These are phyloP conservation scores for Aeminium ludgeri DNA, from an alignment of 495 filamentous ascomycete genomes.

Conservation along the genomic window DNA sequence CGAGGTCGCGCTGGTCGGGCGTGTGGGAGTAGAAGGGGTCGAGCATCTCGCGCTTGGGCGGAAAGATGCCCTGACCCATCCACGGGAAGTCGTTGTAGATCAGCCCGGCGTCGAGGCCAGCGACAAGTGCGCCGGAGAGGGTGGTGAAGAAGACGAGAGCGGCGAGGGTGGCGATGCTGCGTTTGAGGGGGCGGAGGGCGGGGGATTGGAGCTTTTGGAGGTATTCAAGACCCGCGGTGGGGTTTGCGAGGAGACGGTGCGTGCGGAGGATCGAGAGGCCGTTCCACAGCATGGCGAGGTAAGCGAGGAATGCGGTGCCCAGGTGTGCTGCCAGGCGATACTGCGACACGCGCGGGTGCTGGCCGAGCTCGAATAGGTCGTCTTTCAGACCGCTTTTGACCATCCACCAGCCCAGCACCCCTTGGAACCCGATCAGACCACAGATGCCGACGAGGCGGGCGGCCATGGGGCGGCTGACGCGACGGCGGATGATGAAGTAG, in stretches of 20 bases:
- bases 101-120: slow-evolving; percentile 83
- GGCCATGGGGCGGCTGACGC: slow-evolving; percentile 65
- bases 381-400: slow-evolving; percentile 90
- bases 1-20: slow-evolving; percentile 58
- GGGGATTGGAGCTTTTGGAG: slow-evolving; percentile 46
- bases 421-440: slow-evolving; percentile 83
- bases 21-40: slow-evolving; percentile 69
- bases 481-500: slow-evolving; percentile 72
- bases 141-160: slow-evolving; percentile 72
- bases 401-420: slow-evolving; percentile 98
- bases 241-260: slow-evolving; percentile 41
- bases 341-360: slow-evolving; percentile 81
- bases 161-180: slow-evolving; percentile 53
- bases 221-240: slow-evolving; percentile 39
- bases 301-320: slow-evolving; percentile 76
- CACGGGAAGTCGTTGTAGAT: slow-evolving; percentile 97
- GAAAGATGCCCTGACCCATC: slow-evolving; percentile 72
- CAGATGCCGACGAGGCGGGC: slow-evolving; percentile 64
- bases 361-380: slow-evolving; percentile 79
- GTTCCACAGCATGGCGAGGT: slow-evolving; percentile 84
- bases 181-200: slow-evolving; percentile 51
- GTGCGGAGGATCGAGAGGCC: slow-evolving; percentile 71
- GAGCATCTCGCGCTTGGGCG: slow-evolving; percentile 68
- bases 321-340: slow-evolving; percentile 84
- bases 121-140: slow-evolving; percentile 84